These are phyloP conservation scores for Penicillium paxilli DNA, from an alignment of 495 filamentous ascomycete species.

Conservation along the genomic window DNA sequence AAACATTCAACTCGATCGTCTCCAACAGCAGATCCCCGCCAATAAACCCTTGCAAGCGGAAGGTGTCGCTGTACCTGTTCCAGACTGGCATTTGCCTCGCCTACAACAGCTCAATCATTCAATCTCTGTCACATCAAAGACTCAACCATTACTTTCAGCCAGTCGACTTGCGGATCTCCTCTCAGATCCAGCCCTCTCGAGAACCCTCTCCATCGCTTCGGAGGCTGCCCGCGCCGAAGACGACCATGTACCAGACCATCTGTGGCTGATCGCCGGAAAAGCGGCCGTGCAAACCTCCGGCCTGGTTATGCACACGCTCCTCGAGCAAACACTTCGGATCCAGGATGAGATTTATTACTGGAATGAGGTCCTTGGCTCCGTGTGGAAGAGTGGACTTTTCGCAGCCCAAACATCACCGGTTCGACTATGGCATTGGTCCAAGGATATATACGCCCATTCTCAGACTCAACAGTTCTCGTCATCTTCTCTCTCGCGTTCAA, in stretches of 20 bases:
- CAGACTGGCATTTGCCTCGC: constrained; percentile 19
- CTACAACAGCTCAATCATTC: constrained; percentile 66
- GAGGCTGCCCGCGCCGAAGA: constrained; percentile 2
- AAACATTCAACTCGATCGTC: constrained; percentile 76
- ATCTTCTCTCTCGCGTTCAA: constrained; percentile 1
- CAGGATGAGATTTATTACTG: constrained; percentile 89
- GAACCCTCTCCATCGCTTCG: neutral
- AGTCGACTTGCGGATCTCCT: constrained; percentile 59
- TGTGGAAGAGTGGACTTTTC: constrained; percentile 71
- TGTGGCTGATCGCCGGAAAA: constrained; percentile 87
- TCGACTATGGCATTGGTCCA: constrained; percentile 65
- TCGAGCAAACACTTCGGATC: constrained; percentile 78
- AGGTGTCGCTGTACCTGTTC: too few species aligned
- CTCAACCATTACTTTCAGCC: constrained; percentile 50
- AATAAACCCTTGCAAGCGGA: constrained; percentile 23
- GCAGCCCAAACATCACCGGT: constrained; percentile 78
- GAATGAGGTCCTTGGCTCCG: constrained; percentile 77
- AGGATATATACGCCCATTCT: constrained; percentile 61
- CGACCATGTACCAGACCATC: constrained; percentile 70
- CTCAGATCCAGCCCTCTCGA: constrained; percentile 49
- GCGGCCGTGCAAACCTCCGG: constrained; percentile 85
- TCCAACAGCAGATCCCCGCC: constrained; percentile 53
- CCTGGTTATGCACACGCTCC: constrained; percentile 65
- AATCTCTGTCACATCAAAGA: constrained; percentile 65
- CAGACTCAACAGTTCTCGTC: constrained; percentile 25